Evolutionary conservation across 2,329 filamentous ascomycete species (phyloP), one percentile per base, ranked within the genome.

Genomic region (Ploettnerulaceae sp.): DNA sequence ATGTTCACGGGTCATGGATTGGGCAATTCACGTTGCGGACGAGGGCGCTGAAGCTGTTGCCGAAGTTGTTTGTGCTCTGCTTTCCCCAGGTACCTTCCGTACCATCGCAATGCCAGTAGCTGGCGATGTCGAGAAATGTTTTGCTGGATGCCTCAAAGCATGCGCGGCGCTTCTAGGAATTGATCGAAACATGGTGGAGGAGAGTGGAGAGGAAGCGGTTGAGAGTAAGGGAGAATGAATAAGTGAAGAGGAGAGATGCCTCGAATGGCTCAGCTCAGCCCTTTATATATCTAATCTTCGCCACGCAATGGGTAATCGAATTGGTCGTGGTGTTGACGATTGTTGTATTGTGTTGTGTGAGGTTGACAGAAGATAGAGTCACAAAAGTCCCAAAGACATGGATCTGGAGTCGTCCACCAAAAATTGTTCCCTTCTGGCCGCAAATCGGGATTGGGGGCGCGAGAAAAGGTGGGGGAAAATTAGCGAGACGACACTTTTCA

Each of bases 61-160:
- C 31, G 70, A 68, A 25, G 75, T 76, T 24, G 73, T 69, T 54
- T 77, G 71, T 60, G 67, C 72, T 62, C 75, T 72, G 45, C 67
- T 62, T 32, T 65, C 67, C 17, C 65, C 57, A 24, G 69, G 64
- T 3, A 63, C 62, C 57, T 71, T 75, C 56, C 67, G 53, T 33
- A 47, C 53, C 45, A 53, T 48, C 34, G 45, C 49, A 47, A 55
- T 54, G 24, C 25, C 55, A 24, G 68, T 64, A 41, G 68, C 64
- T 45, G 68, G 60, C 25, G 72, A 67, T 29, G 68, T 66, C 28
- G 72, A 70, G 57, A 75, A 72, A 29, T 62, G 57, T 52, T 67
- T 65, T 49, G 54, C 46, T 31, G 34, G 48, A 24, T 54, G 52
- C 18, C 45, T 68, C 42, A 74, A 59, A 38, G 71, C 66, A 61